Evolutionary conservation across 1,139 yeast species (phyloP).

Genomic region (Zygosaccharomyces sapae): DNA sequence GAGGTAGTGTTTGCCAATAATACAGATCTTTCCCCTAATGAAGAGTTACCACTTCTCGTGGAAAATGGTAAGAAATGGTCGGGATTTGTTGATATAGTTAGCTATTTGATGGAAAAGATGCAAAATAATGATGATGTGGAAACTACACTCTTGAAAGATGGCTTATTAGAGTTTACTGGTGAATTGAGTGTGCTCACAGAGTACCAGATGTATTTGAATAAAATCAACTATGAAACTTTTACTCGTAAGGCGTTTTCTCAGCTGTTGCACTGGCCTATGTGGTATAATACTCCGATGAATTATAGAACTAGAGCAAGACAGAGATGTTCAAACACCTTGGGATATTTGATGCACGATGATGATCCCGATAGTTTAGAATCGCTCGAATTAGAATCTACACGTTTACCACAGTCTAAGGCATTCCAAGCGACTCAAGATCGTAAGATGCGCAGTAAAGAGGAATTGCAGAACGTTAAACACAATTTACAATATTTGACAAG

Average conservation of each 20-base stretch:
- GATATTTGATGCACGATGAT: slow-evolving; percentile 19
- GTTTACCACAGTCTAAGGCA: slow-evolving; percentile 31
- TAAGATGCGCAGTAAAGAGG: slow-evolving; percentile 24
- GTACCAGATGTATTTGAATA: slow-evolving; percentile 58
- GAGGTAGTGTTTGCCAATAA: slow-evolving; percentile 33
- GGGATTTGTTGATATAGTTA: slow-evolving; percentile 51
- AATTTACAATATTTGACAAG: slow-evolving; percentile 35
- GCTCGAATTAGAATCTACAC: slow-evolving; percentile 19
- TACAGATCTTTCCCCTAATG: slow-evolving; percentile 51
- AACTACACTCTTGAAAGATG: slow-evolving; percentile 18
- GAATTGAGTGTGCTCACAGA: slow-evolving; percentile 39
- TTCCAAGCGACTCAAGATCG: slow-evolving; percentile 24
- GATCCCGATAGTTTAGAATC: slow-evolving; percentile 18
- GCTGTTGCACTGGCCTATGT: slow-evolving; percentile 77
- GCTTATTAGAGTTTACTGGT: slow-evolving; percentile 26
- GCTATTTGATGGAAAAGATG: slow-evolving; percentile 31
- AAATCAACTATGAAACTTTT: slow-evolving; percentile 60
- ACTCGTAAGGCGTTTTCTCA: slow-evolving; percentile 58
- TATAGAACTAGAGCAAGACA: slow-evolving; percentile 47
- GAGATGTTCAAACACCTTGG: slow-evolving; percentile 39
- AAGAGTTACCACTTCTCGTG: slow-evolving; percentile 54
- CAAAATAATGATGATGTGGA: slow-evolving; percentile 4
- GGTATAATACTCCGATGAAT: slow-evolving; percentile 68
- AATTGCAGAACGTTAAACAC: slow-evolving; percentile 52
- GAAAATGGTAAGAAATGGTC: slow-evolving; percentile 36